These are phyloP conservation scores for Boletus coccyginus DNA, from an alignment of 768 basidiomycete species.

Conservation along the genomic window DNA sequence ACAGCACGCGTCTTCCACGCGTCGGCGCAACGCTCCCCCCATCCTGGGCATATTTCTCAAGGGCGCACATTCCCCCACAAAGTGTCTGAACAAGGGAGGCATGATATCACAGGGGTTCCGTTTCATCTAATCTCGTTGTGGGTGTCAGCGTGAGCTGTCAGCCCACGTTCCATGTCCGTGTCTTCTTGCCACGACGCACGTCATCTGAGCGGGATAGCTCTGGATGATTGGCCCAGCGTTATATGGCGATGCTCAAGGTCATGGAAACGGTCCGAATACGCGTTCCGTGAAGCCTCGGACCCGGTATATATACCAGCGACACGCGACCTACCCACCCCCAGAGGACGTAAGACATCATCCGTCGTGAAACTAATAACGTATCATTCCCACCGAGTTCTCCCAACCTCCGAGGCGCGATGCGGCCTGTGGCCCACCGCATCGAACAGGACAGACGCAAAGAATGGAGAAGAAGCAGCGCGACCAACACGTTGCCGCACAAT, in stretches of 20 bases:
- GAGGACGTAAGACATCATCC: constrained; percentile 7
- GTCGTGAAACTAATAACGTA: neutral
- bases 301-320: neutral
- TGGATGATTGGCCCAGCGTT: neutral
- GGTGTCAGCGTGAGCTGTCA: neutral
- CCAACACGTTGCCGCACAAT: constrained; percentile 23
- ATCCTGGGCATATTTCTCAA: neutral
- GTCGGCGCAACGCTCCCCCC: constrained; percentile 9
- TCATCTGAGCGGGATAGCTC: neutral
- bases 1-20: constrained; percentile 29
- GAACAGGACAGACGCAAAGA: constrained; percentile 2
- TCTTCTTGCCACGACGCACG: neutral
- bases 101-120: neutral
- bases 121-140: neutral
- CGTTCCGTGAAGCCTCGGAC: constrained; percentile 13
- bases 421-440: constrained; percentile 5
- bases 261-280: constrained; percentile 2
- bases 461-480: constrained; percentile 15
- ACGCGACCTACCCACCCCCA: constrained; percentile 1
- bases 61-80: neutral
- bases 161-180: constrained; percentile 11
- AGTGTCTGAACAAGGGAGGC: constrained; percentile 6
- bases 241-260: neutral
- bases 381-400: neutral
- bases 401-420: constrained; percentile 9